phyloP scores from a whole-genome alignment of 306 rosid species.

The Gastrolobium bilobum region DNA sequence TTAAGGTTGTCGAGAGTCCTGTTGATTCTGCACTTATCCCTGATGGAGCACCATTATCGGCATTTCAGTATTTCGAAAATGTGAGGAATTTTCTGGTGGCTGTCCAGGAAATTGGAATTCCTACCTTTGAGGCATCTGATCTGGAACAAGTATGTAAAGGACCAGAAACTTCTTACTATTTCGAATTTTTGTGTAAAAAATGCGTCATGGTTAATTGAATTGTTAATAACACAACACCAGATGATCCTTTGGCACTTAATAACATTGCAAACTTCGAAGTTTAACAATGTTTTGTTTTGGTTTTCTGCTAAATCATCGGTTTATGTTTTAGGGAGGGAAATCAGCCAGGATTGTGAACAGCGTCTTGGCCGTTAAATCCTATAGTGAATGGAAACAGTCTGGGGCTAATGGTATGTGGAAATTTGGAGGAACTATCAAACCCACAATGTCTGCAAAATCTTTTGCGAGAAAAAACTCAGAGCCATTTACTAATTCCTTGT shows the following conservation, averaged over 20 bases:
- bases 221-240: constrained; percentile 1
- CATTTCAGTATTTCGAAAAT: constrained; percentile 95
- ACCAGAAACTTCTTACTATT: constrained; percentile 10
- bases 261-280: background rate
- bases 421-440: constrained; percentile 85
- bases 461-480: constrained; percentile 85
- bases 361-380: constrained; percentile 89
- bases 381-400: constrained; percentile 84
- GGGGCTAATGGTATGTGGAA: constrained; percentile 90
- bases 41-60: constrained; percentile 92
- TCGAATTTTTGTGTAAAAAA: background rate
- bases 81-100: constrained; percentile 92
- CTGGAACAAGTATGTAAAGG: constrained; percentile 86
- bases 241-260: constrained; percentile 22
- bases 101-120: constrained; percentile 81
- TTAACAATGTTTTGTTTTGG: constrained; percentile 21
- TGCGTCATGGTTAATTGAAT: constrained; percentile 27
- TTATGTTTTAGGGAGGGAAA: constrained; percentile 81
- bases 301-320: constrained; percentile 25
- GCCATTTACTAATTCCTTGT: constrained; percentile 81
- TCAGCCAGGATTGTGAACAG: constrained; percentile 81
- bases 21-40: constrained; percentile 79
- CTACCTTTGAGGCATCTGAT: constrained; percentile 94
- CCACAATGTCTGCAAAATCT: constrained; percentile 62
- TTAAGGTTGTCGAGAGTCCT: constrained; percentile 95